phyloP scores from a whole-genome alignment of 2,329 filamentous ascomycete species.

The Tolypocladium guangdongense region DNA sequence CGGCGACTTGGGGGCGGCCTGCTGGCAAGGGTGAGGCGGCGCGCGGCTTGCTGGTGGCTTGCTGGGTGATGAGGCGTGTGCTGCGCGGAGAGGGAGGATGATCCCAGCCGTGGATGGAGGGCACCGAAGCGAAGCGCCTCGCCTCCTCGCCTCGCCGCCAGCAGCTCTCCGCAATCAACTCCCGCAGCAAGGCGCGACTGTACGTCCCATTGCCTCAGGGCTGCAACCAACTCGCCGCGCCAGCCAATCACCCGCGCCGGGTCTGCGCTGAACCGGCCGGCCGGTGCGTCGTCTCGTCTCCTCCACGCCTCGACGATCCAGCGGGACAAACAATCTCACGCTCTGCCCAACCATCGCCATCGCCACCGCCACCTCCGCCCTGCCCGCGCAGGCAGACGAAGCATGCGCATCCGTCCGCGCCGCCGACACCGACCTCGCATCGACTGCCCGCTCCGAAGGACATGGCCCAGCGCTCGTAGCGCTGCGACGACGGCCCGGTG shows the following conservation, averaged over 20 bases:
- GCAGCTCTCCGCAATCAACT: neutral
- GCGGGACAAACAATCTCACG: neutral
- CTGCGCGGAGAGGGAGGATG: neutral
- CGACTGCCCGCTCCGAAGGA: conserved; percentile 11
- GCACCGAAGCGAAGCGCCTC: neutral
- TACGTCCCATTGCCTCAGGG: no score
- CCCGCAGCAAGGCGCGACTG: no score
- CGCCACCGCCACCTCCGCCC: neutral
- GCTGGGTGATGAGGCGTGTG: neutral
- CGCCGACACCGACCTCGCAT: neutral
- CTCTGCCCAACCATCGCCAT: neutral
- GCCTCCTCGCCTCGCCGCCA: neutral
- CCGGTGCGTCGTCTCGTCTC: neutral
- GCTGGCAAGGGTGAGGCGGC: no score
- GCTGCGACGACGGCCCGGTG: conserved; percentile 22
- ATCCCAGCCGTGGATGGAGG: neutral
- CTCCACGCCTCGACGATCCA: neutral
- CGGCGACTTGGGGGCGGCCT: no score
- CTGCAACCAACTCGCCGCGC: neutral
- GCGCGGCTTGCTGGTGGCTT: no score
- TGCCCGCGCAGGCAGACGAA: no score
- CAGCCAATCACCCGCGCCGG: neutral
- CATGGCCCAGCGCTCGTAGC: conserved; percentile 18
- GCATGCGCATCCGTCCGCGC: neutral
- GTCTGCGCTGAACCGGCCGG: neutral